These are phyloP conservation scores for Aspergillus indologenus DNA, from an alignment of 495 filamentous ascomycete genomes.

Conservation along the genomic window DNA sequence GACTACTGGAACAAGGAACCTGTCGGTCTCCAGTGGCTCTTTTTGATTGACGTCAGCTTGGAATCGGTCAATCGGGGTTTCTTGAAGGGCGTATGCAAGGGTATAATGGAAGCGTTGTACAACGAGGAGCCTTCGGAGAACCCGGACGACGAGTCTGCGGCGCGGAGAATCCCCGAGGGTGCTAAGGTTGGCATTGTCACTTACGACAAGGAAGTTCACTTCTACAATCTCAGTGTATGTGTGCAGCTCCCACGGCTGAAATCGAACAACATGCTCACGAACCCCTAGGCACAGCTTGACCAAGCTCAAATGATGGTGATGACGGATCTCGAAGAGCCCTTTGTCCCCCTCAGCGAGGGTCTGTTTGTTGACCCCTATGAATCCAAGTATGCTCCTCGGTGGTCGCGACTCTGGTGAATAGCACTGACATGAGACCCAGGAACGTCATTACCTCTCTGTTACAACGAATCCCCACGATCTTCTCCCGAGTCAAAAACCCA, in stretches of 20 bases:
- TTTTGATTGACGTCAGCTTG: conserved; percentile 88
- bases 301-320: conserved; percentile 98
- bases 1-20: conserved; percentile 98
- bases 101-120: conserved; percentile 82
- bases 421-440: conserved; percentile 32
- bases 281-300: conserved; percentile 64
- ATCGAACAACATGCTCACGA: conserved; percentile 22
- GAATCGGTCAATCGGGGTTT: conserved; percentile 87
- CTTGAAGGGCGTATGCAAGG: conserved; percentile 86
- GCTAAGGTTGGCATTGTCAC: conserved; percentile 93
- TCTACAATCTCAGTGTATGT: conserved; percentile 87
- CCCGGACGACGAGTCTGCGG: conserved; percentile 49
- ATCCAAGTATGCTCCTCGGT: conserved; percentile 58
- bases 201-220: conserved; percentile 93
- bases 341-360: conserved; percentile 87
- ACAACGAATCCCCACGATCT: conserved; percentile 73
- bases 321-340: conserved; percentile 96
- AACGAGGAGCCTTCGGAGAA: conserved; percentile 54
- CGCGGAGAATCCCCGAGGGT: conserved; percentile 66
- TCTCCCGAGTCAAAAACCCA: conserved; percentile 79
- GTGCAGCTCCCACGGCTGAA: background rate
- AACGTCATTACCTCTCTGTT: conserved; percentile 83
- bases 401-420: background rate
- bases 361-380: conserved; percentile 95
- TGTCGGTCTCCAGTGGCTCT: conserved; percentile 80